These are phyloP conservation scores for Hypoxylon lenormandii DNA, from an alignment of 495 filamentous ascomycete genomes.

Conservation along the genomic window DNA sequence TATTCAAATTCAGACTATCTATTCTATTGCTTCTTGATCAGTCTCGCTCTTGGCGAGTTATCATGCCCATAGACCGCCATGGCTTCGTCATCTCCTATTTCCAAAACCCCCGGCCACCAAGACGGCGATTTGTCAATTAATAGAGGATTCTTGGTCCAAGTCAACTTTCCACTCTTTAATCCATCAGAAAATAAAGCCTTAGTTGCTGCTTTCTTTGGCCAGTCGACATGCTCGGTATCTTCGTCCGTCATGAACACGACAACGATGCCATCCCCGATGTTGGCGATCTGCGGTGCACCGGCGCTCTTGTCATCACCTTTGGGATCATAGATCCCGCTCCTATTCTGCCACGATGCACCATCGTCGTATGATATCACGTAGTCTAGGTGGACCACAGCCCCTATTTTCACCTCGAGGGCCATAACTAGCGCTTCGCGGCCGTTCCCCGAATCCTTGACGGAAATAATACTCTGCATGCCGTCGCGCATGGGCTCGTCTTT, in stretches of 20 bases:
- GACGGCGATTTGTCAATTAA: too few relatives aligned
- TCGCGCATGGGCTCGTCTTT: neutral
- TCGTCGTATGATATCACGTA: neutral
- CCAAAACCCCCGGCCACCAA: neutral
- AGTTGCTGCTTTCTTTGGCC: neutral
- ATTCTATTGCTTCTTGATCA: too few relatives aligned
- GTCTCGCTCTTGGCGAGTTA: neutral
- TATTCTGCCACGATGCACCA: neutral
- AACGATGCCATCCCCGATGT: neutral
- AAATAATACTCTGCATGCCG: neutral
- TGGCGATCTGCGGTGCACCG: neutral
- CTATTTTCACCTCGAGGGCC: too few relatives aligned
- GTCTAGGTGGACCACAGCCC: too few relatives aligned
- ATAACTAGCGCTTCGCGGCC: neutral
- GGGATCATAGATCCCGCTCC: neutral
- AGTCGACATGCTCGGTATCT: neutral
- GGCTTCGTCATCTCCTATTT: neutral
- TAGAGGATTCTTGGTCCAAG: too few relatives aligned
- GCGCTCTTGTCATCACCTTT: neutral
- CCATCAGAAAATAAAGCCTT: neutral
- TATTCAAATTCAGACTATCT: too few relatives aligned
- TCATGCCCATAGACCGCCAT: neutral
- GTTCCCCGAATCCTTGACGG: neutral
- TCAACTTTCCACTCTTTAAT: too few relatives aligned
- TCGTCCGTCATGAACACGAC: neutral